A percentile compares a stretch with the other conserved stretches of the same genome.
Evolutionary conservation across 177 flowering plant species (phyloP).

Genomic region (Vitis hybrid): DNA sequence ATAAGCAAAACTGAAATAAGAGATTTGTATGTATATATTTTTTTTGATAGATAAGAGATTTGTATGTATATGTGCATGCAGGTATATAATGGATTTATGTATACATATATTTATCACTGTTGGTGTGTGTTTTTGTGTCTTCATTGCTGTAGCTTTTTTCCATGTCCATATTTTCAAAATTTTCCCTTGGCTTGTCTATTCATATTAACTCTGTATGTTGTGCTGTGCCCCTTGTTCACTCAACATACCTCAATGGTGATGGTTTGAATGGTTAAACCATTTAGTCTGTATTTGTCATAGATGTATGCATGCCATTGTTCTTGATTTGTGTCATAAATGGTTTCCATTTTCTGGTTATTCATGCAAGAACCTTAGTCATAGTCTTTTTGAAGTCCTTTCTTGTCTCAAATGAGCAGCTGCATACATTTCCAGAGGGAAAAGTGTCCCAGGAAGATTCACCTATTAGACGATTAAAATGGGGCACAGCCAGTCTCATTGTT

Average conservation of each 20-base stretch:
- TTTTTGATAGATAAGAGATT: too few relatives aligned
- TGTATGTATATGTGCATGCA: too few relatives aligned
- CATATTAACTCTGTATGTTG: too few relatives aligned
- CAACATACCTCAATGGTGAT: too few relatives aligned
- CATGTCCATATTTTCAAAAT: neutral
- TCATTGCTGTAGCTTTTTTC: neutral
- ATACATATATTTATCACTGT: too few relatives aligned
- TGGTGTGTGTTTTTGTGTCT: neutral
- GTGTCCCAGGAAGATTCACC: constrained; percentile 80
- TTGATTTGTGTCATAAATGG: neutral
- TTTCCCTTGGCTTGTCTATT: neutral
- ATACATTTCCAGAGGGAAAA: constrained; percentile 96
- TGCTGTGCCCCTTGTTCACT: too few relatives aligned
- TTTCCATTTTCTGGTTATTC: neutral
- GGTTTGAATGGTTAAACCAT: too few relatives aligned
- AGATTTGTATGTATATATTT: too few relatives aligned
- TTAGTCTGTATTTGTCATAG: too few relatives aligned
- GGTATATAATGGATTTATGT: too few relatives aligned
- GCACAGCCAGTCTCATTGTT: constrained; percentile 94
- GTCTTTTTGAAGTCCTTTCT: constrained; percentile 2
- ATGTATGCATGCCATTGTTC: neutral
- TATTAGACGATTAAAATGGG: constrained; percentile 89
- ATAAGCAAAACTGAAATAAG: too few relatives aligned
- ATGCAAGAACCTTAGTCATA: neutral
- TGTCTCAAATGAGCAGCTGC: constrained; percentile 53